Conservation (phyloP, 2,329 filamentous ascomycete species). For the Spiromastix sp. region DNA sequence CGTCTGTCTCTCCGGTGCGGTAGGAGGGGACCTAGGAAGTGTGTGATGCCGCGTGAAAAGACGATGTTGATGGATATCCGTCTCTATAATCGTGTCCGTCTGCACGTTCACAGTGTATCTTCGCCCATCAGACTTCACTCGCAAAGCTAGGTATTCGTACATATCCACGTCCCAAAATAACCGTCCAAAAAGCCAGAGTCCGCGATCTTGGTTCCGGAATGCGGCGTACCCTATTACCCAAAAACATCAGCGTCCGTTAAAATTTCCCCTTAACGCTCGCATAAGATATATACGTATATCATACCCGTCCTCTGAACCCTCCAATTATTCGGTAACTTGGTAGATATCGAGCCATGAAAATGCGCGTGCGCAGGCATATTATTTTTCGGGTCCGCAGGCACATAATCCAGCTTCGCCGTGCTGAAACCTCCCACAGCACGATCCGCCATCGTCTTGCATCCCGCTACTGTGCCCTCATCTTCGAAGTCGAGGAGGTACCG, state of each 20-base stretch:
- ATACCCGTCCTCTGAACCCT: constrained; percentile 31
- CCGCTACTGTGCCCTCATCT: constrained; percentile 23
- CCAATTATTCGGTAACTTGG: constrained; percentile 61
- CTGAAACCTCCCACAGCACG: constrained; percentile 80
- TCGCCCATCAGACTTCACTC: constrained; percentile 80
- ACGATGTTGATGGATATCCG: constrained; percentile 92
- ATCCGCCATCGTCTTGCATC: constrained; percentile 71
- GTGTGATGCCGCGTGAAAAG: constrained; percentile 47
- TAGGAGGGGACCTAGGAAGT: constrained; percentile 11
- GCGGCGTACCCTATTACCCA: constrained; percentile 67
- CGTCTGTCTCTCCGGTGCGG: constrained; percentile 10
- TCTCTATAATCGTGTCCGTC: constrained; percentile 84
- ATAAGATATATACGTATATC: too few relatives aligned
- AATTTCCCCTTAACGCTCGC: neutral
- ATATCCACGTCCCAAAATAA: constrained; percentile 82
- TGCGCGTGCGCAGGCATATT: constrained; percentile 54
- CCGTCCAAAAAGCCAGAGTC: constrained; percentile 72
- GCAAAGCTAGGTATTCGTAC: constrained; percentile 76
- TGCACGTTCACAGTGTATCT: constrained; percentile 94
- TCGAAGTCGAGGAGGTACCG: constrained; percentile 32
- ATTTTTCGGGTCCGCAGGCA: constrained; percentile 35
- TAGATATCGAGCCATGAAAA: constrained; percentile 85
- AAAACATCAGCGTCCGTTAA: neutral
- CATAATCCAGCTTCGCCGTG: constrained; percentile 58
- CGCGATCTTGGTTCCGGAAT: constrained; percentile 72